Conservation (phyloP, 139 green algal species). For the Parachlorella kessleri region DNA sequence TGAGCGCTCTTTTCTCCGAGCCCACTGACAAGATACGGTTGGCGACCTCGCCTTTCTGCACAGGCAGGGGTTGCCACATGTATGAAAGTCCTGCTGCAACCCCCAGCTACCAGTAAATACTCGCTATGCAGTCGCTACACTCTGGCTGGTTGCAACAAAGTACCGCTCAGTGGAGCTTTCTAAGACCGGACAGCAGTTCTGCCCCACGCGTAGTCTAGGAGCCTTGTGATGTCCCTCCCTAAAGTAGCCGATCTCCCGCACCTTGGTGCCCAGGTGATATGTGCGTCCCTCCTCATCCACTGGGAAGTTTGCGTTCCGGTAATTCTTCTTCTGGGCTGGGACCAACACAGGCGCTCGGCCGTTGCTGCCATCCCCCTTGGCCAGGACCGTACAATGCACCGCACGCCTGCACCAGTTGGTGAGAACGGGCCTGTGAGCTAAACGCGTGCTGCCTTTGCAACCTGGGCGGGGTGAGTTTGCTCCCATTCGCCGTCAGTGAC, state of each 20-base stretch:
- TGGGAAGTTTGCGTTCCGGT: conserved; percentile 76
- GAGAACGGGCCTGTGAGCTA: no score
- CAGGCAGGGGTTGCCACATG: not conserved
- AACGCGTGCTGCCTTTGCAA: no score
- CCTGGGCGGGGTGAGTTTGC: no score
- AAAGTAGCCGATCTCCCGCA: not conserved
- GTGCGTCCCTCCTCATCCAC: conserved; percentile 68
- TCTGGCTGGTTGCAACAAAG: no score
- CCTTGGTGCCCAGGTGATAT: conserved; percentile 73
- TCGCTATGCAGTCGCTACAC: no score
- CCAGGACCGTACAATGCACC: no score
- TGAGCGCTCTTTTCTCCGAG: conserved; percentile 55
- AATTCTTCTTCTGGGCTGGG: not conserved
- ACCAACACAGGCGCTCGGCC: not conserved
- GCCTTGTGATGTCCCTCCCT: no score
- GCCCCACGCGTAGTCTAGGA: not conserved
- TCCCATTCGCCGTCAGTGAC: no score
- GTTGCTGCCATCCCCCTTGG: not conserved
- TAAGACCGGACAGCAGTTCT: no score
- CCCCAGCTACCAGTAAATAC: not conserved
- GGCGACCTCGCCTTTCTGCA: conserved; percentile 62
- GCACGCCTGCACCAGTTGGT: no score
- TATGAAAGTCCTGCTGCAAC: no score
- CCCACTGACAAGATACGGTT: conserved; percentile 77
- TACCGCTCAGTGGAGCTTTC: no score